These are phyloP conservation scores for Agaricus subrufescens DNA, from an alignment of 768 basidiomycete species.

Conservation along the genomic window DNA sequence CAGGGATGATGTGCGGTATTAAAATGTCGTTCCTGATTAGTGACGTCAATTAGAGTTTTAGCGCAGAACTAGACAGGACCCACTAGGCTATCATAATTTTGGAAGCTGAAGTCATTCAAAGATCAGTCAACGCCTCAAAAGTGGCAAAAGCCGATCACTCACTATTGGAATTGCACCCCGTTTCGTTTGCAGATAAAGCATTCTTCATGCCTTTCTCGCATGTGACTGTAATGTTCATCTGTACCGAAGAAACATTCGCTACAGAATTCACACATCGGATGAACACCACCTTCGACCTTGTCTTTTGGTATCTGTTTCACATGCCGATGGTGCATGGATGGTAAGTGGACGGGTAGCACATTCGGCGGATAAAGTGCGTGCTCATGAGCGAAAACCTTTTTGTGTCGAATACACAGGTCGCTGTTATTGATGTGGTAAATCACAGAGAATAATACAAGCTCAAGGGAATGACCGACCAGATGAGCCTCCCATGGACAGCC, in stretches of 20 bases:
- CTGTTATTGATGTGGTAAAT: conserved; percentile 28
- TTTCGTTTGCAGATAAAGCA: conserved; percentile 91
- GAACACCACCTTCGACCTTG: conserved; percentile 63
- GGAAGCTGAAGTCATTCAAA: conserved; percentile 48
- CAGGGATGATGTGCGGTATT: conserved; percentile 76
- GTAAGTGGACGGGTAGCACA: conserved; percentile 66
- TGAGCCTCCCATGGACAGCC: conserved; percentile 64
- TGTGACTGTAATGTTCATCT: conserved; percentile 90
- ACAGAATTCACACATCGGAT: conserved; percentile 86
- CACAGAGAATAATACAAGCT: not conserved
- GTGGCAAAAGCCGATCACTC: conserved; percentile 26
- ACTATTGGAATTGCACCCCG: conserved; percentile 84
- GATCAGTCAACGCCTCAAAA: not conserved
- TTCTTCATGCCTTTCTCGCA: conserved; percentile 92
- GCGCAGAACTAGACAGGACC: conserved; percentile 15
- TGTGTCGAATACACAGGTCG: conserved; percentile 81
- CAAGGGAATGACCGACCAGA: conserved; percentile 59
- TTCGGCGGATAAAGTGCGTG: conserved; percentile 75
- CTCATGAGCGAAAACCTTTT: conserved; percentile 96
- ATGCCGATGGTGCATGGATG: conserved; percentile 51
- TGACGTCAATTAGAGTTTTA: conserved; percentile 1
- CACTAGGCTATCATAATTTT: conserved; percentile 74
- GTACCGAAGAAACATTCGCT: conserved; percentile 90
- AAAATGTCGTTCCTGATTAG: conserved; percentile 67
- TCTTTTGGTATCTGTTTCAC: conserved; percentile 41